Conservation (phyloP, 2,329 filamentous ascomycete genomes). For the Phialophora chinensis region DNA sequence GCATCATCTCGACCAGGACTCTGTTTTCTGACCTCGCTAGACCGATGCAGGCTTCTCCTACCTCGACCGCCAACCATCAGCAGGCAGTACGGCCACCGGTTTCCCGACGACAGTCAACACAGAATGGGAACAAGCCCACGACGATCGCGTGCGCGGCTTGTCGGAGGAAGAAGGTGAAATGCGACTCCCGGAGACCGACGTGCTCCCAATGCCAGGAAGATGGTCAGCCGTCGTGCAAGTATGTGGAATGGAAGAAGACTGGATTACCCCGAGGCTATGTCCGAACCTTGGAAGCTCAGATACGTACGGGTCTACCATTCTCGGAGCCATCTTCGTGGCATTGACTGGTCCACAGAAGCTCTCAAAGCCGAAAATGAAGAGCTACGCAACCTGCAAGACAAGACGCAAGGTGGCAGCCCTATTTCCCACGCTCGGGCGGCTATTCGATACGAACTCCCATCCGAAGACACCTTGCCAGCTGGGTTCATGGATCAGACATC, state of each 20-base stretch:
- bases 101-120: constrained; percentile 1
- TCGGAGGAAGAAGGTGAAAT: constrained; percentile 14
- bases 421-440: neutral
- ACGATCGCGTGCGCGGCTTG: constrained; percentile 6
- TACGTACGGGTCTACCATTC: constrained; percentile 5
- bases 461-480: constrained; percentile 8
- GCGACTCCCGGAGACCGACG: constrained; percentile 12
- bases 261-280: constrained; percentile 12
- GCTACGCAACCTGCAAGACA: constrained; percentile 8
- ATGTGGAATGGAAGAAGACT: constrained; percentile 13
- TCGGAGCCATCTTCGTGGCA: neutral
- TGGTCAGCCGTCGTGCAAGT: constrained; percentile 2
- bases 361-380: constrained; percentile 12
- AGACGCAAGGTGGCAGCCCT: neutral
- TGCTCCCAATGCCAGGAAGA: constrained; percentile 13
- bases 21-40: neutral
- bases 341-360: constrained; percentile 1
- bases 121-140: constrained; percentile 3
- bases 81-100: neutral
- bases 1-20: neutral
- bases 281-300: constrained; percentile 8
- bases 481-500: constrained; percentile 3
- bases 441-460: neutral
- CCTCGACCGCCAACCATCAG: neutral
- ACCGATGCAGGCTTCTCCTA: constrained; percentile 9